A percentile compares a stretch with the other conserved stretches of the same genome.
Conservation (phyloP, 2,329 filamentous ascomycete species). For the Fusarium cicatricum region DNA sequence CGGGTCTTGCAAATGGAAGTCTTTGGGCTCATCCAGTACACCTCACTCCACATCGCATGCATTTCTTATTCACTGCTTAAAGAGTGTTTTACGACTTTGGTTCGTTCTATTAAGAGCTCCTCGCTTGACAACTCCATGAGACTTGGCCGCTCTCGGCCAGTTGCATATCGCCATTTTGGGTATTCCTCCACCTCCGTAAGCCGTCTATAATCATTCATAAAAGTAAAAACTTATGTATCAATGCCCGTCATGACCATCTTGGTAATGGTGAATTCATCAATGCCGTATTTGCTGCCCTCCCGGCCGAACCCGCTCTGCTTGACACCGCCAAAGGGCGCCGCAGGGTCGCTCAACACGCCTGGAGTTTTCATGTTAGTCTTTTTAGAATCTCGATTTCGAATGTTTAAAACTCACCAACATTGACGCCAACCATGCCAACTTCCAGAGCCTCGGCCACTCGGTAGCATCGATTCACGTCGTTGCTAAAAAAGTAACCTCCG, state of each 20-base stretch:
- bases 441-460: slow-evolving; percentile 59
- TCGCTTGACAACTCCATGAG: background rate
- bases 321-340: slow-evolving; percentile 74
- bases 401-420: slow-evolving; percentile 35
- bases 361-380: slow-evolving; percentile 22
- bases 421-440: slow-evolving; percentile 49
- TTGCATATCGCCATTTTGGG: slow-evolving; percentile 19
- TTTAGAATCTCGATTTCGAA: background rate
- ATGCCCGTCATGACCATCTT: slow-evolving; percentile 61
- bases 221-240: slow-evolving; percentile 28
- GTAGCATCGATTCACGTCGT: slow-evolving; percentile 50
- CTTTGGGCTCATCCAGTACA: background rate
- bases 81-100: background rate
- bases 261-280: slow-evolving; percentile 74
- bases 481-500: slow-evolving; percentile 75
- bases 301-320: slow-evolving; percentile 81
- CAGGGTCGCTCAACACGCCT: slow-evolving; percentile 59
- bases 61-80: background rate
- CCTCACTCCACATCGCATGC: no score
- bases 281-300: slow-evolving; percentile 76
- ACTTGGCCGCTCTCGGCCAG: background rate
- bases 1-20: background rate
- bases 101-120: background rate
- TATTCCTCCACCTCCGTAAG: slow-evolving; percentile 28
- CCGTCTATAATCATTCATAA: slow-evolving; percentile 5